These are phyloP conservation scores for Skeletonema menzelii DNA, from an alignment of 108 stramenopile genomes.

Conservation along the genomic window DNA sequence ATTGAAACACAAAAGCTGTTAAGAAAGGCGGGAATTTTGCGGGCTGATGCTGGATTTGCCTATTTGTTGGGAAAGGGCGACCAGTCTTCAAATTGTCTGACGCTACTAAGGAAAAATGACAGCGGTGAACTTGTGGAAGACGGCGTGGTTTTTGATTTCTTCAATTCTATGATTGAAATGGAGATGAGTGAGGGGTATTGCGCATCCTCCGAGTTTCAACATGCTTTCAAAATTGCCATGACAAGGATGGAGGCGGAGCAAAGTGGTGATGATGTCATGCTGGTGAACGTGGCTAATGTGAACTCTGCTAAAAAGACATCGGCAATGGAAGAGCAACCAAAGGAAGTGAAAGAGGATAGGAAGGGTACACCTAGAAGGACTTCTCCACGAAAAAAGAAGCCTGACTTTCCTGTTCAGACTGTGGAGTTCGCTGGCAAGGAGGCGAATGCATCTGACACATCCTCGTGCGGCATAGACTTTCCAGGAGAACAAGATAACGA, in stretches of 20 bases:
- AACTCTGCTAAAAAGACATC: background rate
- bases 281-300: background rate
- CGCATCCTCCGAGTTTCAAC: conserved; percentile 11
- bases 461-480: background rate
- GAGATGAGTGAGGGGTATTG: conserved; percentile 1
- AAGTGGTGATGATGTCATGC: background rate
- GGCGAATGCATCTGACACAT: conserved; percentile 3
- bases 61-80: background rate
- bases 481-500: background rate
- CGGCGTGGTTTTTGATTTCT: conserved; percentile 10
- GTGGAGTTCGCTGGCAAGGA: conserved; percentile 1
- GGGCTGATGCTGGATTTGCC: background rate
- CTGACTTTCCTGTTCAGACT: conserved; percentile 1
- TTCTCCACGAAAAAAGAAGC: background rate
- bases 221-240: conserved; percentile 8
- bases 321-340: background rate
- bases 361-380: background rate
- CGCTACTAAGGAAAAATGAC: background rate
- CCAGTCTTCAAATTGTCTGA: background rate
- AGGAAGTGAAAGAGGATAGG: background rate
- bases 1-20: background rate
- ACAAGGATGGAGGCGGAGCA: conserved; percentile 4
- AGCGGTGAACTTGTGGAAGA: background rate
- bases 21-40: background rate
- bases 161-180: conserved; percentile 1